Conservation (phyloP, 345 rosid species). For the Cardamine occulta region DNA sequence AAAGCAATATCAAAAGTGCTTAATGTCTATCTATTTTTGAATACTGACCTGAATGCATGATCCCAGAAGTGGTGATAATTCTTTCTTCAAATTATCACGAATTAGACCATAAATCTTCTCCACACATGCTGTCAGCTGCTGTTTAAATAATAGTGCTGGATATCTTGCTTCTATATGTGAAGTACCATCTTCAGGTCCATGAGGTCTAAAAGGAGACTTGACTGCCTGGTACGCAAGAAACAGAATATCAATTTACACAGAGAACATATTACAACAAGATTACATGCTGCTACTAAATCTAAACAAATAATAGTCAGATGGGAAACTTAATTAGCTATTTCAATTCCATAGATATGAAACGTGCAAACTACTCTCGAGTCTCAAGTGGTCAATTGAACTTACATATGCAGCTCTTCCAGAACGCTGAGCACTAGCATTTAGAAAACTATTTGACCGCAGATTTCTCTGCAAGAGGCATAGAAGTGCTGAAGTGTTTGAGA, state of each 20-base stretch:
- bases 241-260: conserved; percentile 30
- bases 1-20: conserved; percentile 14
- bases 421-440: conserved; percentile 60
- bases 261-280: conserved; percentile 4
- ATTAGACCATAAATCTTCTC: conserved; percentile 98
- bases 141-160: conserved; percentile 92
- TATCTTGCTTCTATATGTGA: conserved; percentile 94
- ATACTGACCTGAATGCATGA: conserved; percentile 85
- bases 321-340: neutral
- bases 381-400: conserved; percentile 39
- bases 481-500: conserved; percentile 93
- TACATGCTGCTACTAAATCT: conserved; percentile 22
- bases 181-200: conserved; percentile 71
- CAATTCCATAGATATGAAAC: conserved; percentile 2
- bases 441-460: conserved; percentile 75
- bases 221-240: conserved; percentile 56
- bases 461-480: conserved; percentile 92
- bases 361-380: conserved; percentile 17
- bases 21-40: conserved; percentile 8
- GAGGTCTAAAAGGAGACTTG: conserved; percentile 78
- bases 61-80: conserved; percentile 76
- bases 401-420: conserved; percentile 80
- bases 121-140: conserved; percentile 95
- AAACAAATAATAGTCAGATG: neutral
- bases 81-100: conserved; percentile 95